phyloP scores from a whole-genome alignment of 345 rosid species.

The Gossypioides kirkii region DNA sequence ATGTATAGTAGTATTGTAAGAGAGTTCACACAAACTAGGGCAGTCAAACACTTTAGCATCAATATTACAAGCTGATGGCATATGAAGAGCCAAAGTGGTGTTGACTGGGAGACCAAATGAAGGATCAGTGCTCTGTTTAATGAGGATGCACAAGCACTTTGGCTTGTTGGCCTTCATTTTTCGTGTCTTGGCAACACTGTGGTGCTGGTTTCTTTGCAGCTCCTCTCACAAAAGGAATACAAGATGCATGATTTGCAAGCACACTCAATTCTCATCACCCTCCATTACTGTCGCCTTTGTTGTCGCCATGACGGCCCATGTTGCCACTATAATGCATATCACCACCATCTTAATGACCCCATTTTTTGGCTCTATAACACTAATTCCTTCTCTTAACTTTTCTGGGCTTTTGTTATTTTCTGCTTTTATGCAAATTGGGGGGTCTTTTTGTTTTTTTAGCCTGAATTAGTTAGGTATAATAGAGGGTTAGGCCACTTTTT shows the following conservation, averaged over 20 bases:
- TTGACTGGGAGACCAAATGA: constrained; percentile 42
- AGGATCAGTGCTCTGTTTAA: constrained; percentile 41
- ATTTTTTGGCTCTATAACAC: not conserved
- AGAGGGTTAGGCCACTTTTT: not conserved
- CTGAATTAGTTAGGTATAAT: constrained; percentile 1
- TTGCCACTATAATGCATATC: constrained; percentile 11
- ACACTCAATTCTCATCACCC: constrained; percentile 35
- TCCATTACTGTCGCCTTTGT: constrained; percentile 17
- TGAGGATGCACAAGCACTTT: constrained; percentile 37
- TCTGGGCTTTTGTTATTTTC: not conserved
- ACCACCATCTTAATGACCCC: constrained; percentile 10
- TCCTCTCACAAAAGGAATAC: constrained; percentile 46
- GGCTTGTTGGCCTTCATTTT: constrained; percentile 34
- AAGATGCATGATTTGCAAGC: constrained; percentile 34
- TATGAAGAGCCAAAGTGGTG: constrained; percentile 44
- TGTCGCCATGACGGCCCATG: constrained; percentile 5
- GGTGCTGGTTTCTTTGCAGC: constrained; percentile 35
- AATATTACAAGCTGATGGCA: constrained; percentile 40
- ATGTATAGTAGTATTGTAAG: not conserved
- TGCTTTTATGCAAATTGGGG: not conserved
- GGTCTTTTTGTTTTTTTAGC: not conserved
- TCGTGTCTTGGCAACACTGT: constrained; percentile 34
- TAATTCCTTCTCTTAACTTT: not conserved
- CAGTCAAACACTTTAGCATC: constrained; percentile 42
- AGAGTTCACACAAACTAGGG: constrained; percentile 20